Evolutionary conservation across 176 grass and related monocot genomes (phyloP).

Genomic region (Avena insularis): DNA sequence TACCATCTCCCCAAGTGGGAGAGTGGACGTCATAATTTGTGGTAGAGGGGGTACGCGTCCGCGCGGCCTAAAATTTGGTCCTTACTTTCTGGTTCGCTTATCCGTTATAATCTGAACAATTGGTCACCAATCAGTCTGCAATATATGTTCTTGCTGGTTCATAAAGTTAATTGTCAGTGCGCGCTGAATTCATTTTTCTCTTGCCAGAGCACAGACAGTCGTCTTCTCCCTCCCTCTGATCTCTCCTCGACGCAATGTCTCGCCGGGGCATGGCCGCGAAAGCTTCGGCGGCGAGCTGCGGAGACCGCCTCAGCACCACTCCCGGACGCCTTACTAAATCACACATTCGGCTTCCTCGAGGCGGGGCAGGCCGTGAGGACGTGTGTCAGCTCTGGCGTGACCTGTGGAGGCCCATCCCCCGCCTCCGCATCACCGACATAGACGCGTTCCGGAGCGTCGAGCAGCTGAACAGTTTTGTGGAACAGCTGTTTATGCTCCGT

Average conservation of each 20-base stretch:
- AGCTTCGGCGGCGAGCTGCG: not conserved
- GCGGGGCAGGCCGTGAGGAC: not conserved
- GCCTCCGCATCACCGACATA: not conserved
- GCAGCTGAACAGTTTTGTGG: not conserved
- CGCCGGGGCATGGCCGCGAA: not conserved
- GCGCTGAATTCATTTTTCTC: no score
- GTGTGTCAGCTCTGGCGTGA: not conserved
- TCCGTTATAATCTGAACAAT: no score
- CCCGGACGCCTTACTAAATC: not conserved
- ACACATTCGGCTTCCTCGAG: not conserved
- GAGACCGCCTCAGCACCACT: not conserved
- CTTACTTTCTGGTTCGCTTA: no score
- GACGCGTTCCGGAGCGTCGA: not conserved
- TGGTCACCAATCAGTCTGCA: no score
- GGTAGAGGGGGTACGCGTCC: no score
- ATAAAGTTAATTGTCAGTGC: no score
- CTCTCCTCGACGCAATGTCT: not conserved
- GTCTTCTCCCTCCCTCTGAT: not conserved
- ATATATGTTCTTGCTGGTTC: no score
- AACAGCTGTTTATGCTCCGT: not conserved
- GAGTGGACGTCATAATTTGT: no score
- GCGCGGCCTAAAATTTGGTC: no score
- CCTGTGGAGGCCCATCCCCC: conserved; percentile 1
- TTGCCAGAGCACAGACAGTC: no score
- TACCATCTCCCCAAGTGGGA: no score